A percentile compares a stretch with the other conserved stretches of the same genome.
phyloP scores from a whole-genome alignment of 192 early-diverging fungal species.

The Entrophospora sp. region DNA sequence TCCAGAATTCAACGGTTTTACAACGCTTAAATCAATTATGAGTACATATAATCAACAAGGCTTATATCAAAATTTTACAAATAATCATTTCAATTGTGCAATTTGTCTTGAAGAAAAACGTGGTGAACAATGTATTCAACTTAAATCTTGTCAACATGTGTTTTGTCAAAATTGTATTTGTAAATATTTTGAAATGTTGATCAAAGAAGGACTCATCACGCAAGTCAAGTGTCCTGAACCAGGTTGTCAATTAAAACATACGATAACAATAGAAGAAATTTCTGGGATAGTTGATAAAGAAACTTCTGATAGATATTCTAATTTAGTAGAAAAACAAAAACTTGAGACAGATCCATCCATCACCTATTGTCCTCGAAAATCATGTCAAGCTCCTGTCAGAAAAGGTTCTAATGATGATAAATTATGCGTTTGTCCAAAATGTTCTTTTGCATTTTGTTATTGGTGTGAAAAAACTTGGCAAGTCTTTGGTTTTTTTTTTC shows the following conservation, averaged over 20 bases:
- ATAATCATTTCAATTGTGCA: conserved; percentile 21
- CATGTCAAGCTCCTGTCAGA: conserved; percentile 22
- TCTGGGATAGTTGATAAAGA: conserved; percentile 21
- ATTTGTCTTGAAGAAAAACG: conserved; percentile 27
- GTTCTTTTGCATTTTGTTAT: conserved; percentile 27
- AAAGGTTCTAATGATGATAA: conserved; percentile 22
- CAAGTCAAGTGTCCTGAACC: conserved; percentile 27
- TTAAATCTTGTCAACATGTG: conserved; percentile 21
- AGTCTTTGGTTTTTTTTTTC: too few relatives aligned
- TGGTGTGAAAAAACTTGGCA: conserved; percentile 20
- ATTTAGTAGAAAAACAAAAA: conserved; percentile 18
- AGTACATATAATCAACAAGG: conserved; percentile 11
- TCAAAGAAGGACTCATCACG: conserved; percentile 20
- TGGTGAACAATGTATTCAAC: conserved; percentile 18
- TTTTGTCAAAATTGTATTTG: conserved; percentile 23
- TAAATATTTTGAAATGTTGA: conserved; percentile 25
- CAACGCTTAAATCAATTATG: conserved; percentile 12
- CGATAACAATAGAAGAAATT: conserved; percentile 12
- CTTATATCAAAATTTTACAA: background rate
- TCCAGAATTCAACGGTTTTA: background rate
- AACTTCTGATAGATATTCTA: conserved; percentile 18
- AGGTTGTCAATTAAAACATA: conserved; percentile 13
- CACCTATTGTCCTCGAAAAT: conserved; percentile 21
- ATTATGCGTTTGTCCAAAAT: conserved; percentile 20
- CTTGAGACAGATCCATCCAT: conserved; percentile 21